phyloP scores from a whole-genome alignment of 805 yeast species.

The Barnettozyma sucrosica region DNA sequence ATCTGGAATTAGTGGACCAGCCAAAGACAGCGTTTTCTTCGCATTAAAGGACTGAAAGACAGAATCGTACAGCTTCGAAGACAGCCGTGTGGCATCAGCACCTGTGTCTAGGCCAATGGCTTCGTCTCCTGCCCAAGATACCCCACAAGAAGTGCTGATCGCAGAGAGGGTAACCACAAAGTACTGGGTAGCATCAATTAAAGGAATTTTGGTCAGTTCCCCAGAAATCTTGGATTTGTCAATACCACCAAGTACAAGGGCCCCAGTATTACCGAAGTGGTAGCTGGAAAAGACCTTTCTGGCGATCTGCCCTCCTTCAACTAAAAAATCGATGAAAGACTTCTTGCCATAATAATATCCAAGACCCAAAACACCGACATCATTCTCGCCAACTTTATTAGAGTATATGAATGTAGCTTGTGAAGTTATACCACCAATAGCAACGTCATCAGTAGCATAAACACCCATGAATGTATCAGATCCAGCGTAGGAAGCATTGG shows the following conservation, averaged over 20 bases:
- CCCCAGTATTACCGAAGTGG: slow-evolving; percentile 10
- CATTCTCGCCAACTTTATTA: slow-evolving; percentile 1
- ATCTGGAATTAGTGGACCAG: slow-evolving; percentile 6
- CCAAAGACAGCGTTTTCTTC: slow-evolving; percentile 21
- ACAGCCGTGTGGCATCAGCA: slow-evolving; percentile 9
- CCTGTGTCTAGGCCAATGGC: slow-evolving; percentile 17
- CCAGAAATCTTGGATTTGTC: slow-evolving; percentile 16
- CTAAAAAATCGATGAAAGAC: slow-evolving; percentile 3
- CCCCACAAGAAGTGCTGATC: slow-evolving; percentile 15
- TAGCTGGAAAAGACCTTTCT: slow-evolving; percentile 13
- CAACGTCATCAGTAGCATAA: slow-evolving; percentile 9
- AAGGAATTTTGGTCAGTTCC: slow-evolving; percentile 11
- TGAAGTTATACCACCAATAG: slow-evolving; percentile 8
- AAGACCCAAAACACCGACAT: slow-evolving; percentile 12
- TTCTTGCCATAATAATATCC: slow-evolving; percentile 1
- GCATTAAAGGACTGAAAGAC: slow-evolving; percentile 18
- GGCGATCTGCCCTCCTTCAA: slow-evolving; percentile 1
- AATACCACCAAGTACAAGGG: slow-evolving; percentile 21
- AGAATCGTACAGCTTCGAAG: slow-evolving; percentile 9
- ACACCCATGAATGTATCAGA: slow-evolving; percentile 8
- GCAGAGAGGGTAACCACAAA: slow-evolving; percentile 9
- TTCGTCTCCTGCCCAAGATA: slow-evolving; percentile 2
- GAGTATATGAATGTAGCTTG: slow-evolving; percentile 4
- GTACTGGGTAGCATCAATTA: not conserved
- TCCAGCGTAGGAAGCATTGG: slow-evolving; percentile 7